Percentiles rank a stretch among this genome's conserved stretches.
Evolutionary conservation across 768 basidiomycete species (phyloP).

Genomic region (Dioszegia aurantiaca): DNA sequence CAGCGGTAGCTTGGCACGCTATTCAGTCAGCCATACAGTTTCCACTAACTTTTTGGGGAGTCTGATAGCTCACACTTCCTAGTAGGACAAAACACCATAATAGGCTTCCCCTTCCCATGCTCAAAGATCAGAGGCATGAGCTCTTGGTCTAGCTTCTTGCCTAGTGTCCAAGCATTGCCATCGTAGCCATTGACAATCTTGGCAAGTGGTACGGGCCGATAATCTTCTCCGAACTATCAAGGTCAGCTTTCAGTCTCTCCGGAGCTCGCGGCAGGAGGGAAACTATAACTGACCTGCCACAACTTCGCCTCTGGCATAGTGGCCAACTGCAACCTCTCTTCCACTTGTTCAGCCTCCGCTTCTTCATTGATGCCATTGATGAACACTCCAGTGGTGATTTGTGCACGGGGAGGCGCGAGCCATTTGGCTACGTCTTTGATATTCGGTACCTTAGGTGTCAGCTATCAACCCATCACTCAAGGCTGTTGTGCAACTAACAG

Average conservation of each 20-base stretch:
- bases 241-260: slow-evolving; percentile 2
- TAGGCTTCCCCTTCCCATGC: slow-evolving; percentile 75
- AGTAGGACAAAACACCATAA: slow-evolving; percentile 83
- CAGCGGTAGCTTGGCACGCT: slow-evolving; percentile 59
- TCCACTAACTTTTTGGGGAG: neutral
- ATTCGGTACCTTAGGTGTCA: slow-evolving; percentile 61
- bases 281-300: slow-evolving; percentile 63
- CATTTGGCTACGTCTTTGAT: slow-evolving; percentile 83
- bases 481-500: slow-evolving; percentile 56
- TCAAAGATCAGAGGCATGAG: slow-evolving; percentile 70
- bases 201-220: slow-evolving; percentile 76
- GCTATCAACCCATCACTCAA: neutral
- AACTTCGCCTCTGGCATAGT: slow-evolving; percentile 58
- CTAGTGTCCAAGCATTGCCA: slow-evolving; percentile 75
- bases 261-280: too few relatives aligned
- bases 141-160: slow-evolving; percentile 66
- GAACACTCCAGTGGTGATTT: slow-evolving; percentile 17
- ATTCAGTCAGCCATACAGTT: neutral
- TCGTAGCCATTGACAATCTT: slow-evolving; percentile 70
- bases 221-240: slow-evolving; percentile 86
- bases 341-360: neutral
- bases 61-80: slow-evolving; percentile 64
- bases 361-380: slow-evolving; percentile 36
- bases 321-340: slow-evolving; percentile 17
- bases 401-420: slow-evolving; percentile 59